A percentile compares a stretch with the other conserved stretches of the same genome.
Evolutionary conservation across 345 rosid genomes (phyloP).

Genomic region (Gynandropsis gynandra): DNA sequence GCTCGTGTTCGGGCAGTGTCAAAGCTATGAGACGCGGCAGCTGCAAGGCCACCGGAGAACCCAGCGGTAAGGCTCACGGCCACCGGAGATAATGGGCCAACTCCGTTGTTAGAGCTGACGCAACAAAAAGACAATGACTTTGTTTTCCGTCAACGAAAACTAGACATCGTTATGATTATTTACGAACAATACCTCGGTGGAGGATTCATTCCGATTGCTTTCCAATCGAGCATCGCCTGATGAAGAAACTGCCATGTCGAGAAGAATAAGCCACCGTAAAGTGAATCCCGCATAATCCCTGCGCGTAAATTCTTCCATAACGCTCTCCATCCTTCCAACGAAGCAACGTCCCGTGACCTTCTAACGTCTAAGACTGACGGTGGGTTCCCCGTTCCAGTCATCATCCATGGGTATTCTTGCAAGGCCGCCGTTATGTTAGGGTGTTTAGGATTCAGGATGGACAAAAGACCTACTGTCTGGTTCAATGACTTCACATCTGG

Average conservation of each 20-base stretch:
- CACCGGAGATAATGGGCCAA: constrained; percentile 66
- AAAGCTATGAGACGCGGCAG: constrained; percentile 88
- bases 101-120: constrained; percentile 67
- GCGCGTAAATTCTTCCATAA: constrained; percentile 78
- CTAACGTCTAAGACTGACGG: constrained; percentile 65
- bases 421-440: constrained; percentile 58
- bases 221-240: constrained; percentile 68
- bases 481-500: constrained; percentile 60
- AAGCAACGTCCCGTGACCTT: constrained; percentile 48
- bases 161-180: too few relatives aligned
- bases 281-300: constrained; percentile 68
- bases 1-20: constrained; percentile 82
- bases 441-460: constrained; percentile 59
- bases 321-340: constrained; percentile 77
- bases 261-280: constrained; percentile 80
- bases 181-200: constrained; percentile 45
- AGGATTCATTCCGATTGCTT: constrained; percentile 83
- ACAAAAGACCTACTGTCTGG: constrained; percentile 55
- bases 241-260: constrained; percentile 83
- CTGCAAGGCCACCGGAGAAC: constrained; percentile 70
- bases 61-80: constrained; percentile 74
- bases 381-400: constrained; percentile 87
- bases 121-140: too few relatives aligned
- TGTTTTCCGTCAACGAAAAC: too few relatives aligned
- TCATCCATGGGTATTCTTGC: constrained; percentile 89